Evolutionary conservation across 306 rosid genomes (phyloP).

Genomic region (Corylus heterophylla): DNA sequence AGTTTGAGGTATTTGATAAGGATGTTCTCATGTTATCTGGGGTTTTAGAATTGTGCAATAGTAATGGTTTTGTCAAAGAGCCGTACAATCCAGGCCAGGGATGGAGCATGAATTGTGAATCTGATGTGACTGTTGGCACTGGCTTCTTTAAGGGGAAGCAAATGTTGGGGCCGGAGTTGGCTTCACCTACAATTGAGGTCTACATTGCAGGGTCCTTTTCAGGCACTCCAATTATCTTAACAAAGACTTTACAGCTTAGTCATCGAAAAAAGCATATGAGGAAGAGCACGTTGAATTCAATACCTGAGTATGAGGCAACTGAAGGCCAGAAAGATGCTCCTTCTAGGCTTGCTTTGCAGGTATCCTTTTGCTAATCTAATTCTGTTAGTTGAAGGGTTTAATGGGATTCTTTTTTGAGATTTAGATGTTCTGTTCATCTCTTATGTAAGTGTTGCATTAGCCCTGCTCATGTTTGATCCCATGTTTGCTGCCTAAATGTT

Average conservation of each 20-base stretch:
- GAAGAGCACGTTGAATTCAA: conserved; percentile 56
- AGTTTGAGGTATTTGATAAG: conserved; percentile 73
- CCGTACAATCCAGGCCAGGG: conserved; percentile 40
- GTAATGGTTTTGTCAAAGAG: conserved; percentile 40
- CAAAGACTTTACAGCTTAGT: conserved; percentile 55
- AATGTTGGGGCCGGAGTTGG: conserved; percentile 39
- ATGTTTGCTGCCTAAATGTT: conserved; percentile 9
- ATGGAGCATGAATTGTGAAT: conserved; percentile 72
- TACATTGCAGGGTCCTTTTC: conserved; percentile 73
- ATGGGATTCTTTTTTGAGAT: conserved; percentile 2
- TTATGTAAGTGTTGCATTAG: conserved; percentile 7
- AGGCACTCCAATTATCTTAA: conserved; percentile 72
- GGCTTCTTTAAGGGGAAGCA: conserved; percentile 60
- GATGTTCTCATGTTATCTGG: conserved; percentile 64
- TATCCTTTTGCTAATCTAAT: conserved; percentile 19
- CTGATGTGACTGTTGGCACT: conserved; percentile 41
- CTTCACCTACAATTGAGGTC: conserved; percentile 65
- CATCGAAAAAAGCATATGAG: conserved; percentile 51
- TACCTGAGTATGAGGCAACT: conserved; percentile 62
- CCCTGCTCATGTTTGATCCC: background rate
- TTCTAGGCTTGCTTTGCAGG: conserved; percentile 55
- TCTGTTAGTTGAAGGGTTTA: background rate
- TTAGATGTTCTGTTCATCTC: conserved; percentile 9
- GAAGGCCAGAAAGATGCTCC: conserved; percentile 47
- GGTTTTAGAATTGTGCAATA: conserved; percentile 48